phyloP scores from a whole-genome alignment of 140 eudicot species.

The Cichorium intybus region DNA sequence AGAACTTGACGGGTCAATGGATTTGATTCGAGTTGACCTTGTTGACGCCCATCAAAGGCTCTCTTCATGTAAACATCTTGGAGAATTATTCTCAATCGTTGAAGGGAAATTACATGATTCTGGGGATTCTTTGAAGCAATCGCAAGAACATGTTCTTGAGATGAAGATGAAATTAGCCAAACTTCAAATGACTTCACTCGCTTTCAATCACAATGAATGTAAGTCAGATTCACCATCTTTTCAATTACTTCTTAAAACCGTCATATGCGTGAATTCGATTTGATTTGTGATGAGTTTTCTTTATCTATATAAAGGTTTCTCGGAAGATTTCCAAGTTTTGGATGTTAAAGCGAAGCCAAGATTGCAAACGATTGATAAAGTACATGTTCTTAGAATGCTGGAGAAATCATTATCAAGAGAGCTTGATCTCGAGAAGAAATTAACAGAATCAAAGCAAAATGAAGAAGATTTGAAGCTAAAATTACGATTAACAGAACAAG shows the following conservation, averaged over 20 bases:
- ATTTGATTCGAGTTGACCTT: slow-evolving; percentile 45
- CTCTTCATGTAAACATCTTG: slow-evolving; percentile 39
- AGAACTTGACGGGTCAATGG: slow-evolving; percentile 54
- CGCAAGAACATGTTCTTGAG: slow-evolving; percentile 67
- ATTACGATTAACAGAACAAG: slow-evolving; percentile 61
- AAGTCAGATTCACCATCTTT: slow-evolving; percentile 29
- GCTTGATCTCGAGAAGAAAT: slow-evolving; percentile 82
- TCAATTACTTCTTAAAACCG: not conserved
- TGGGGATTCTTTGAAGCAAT: slow-evolving; percentile 62
- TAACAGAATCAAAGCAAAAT: slow-evolving; percentile 56
- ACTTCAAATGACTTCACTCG: slow-evolving; percentile 71
- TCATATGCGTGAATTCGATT: not conserved
- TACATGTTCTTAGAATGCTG: slow-evolving; percentile 68
- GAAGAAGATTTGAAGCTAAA: slow-evolving; percentile 74
- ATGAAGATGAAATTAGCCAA: slow-evolving; percentile 72
- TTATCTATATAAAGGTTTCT: slow-evolving; percentile 26
- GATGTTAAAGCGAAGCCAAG: slow-evolving; percentile 40
- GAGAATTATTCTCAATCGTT: slow-evolving; percentile 41
- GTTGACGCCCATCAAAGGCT: slow-evolving; percentile 44
- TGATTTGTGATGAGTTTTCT: not conserved
- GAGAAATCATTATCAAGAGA: slow-evolving; percentile 81
- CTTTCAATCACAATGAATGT: slow-evolving; percentile 51
- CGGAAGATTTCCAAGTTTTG: slow-evolving; percentile 30
- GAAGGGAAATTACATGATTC: slow-evolving; percentile 54
- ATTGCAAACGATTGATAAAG: slow-evolving; percentile 50